phyloP scores from a whole-genome alignment of 2,329 filamentous ascomycete genomes.

The Esteya vermicola region DNA sequence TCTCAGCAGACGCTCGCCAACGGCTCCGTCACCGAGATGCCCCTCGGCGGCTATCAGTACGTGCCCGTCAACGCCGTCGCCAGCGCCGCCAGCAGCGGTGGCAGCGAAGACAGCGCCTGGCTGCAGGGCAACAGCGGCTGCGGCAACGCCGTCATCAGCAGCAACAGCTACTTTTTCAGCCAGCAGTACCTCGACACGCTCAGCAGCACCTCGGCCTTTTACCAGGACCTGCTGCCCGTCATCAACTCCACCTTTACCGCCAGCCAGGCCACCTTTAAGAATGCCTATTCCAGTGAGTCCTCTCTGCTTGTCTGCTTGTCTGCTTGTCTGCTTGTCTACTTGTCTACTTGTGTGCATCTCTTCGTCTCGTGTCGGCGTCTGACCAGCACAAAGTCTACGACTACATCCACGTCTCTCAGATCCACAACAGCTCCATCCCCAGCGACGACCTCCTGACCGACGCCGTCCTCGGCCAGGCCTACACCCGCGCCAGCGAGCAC shows the following conservation, averaged over 20 bases:
- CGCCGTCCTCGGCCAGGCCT: constrained; percentile 46
- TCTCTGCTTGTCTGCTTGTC: neutral
- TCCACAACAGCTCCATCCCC: constrained; percentile 48
- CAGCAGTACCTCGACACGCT: constrained; percentile 28
- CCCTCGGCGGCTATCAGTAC: constrained; percentile 71
- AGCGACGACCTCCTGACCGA: constrained; percentile 43
- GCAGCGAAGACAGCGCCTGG: constrained; percentile 43
- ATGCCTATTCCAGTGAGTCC: constrained; percentile 44
- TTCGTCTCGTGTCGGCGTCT: neutral
- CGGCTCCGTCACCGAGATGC: constrained; percentile 48
- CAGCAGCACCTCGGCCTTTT: constrained; percentile 44
- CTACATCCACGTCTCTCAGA: constrained; percentile 42
- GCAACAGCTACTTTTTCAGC: constrained; percentile 38
- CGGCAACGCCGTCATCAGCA: constrained; percentile 37
- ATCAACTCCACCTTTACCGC: constrained; percentile 35
- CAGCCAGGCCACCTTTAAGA: constrained; percentile 37
- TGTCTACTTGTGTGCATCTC: neutral
- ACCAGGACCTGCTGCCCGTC: constrained; percentile 37
- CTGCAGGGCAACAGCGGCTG: constrained; percentile 45
- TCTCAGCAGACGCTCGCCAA: constrained; percentile 54
- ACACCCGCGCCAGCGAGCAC: constrained; percentile 61
- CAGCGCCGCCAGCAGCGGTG: constrained; percentile 36
- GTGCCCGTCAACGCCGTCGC: constrained; percentile 55
- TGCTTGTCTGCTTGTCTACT: neutral
- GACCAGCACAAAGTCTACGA: constrained; percentile 37